Conservation (phyloP, 1,284 basidiomycete species). For the Trametes polyzona region DNA sequence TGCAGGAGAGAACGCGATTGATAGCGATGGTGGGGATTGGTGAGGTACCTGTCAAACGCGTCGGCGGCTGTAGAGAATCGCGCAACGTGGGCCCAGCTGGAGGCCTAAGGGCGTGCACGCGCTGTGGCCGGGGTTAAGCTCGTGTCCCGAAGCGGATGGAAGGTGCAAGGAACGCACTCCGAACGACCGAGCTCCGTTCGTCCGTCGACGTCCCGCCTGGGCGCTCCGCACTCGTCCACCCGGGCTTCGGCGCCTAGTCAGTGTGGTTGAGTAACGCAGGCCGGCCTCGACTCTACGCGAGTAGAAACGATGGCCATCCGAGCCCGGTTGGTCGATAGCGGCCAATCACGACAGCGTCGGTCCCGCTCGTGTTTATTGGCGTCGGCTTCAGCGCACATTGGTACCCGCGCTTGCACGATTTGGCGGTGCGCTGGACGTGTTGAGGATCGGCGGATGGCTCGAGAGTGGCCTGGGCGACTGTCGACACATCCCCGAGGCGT, state of each 20-base stretch:
- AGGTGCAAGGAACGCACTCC: background rate
- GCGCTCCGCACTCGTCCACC: constrained; percentile 7
- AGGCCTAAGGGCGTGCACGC: background rate
- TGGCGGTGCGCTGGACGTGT: background rate
- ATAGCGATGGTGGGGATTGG: background rate
- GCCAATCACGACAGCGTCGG: background rate
- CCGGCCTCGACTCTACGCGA: background rate
- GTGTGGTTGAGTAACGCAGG: background rate
- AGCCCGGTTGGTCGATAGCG: background rate
- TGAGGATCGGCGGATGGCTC: background rate
- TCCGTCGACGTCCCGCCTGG: background rate
- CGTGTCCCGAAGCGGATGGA: background rate
- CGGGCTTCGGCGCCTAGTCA: constrained; percentile 1
- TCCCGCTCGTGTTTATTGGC: background rate
- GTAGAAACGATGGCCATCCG: background rate
- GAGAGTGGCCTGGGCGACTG: background rate
- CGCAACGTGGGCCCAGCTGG: background rate
- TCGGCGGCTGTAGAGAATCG: background rate
- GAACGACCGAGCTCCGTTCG: background rate
- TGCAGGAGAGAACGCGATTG: too few relatives aligned
- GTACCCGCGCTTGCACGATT: background rate
- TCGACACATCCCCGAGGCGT: constrained; percentile 1
- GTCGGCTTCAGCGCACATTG: background rate
- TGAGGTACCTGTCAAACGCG: background rate
- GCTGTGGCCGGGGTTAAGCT: background rate